Evolutionary conservation across 495 filamentous ascomycete genomes (phyloP).

Genomic region (Trichoderma virens): DNA sequence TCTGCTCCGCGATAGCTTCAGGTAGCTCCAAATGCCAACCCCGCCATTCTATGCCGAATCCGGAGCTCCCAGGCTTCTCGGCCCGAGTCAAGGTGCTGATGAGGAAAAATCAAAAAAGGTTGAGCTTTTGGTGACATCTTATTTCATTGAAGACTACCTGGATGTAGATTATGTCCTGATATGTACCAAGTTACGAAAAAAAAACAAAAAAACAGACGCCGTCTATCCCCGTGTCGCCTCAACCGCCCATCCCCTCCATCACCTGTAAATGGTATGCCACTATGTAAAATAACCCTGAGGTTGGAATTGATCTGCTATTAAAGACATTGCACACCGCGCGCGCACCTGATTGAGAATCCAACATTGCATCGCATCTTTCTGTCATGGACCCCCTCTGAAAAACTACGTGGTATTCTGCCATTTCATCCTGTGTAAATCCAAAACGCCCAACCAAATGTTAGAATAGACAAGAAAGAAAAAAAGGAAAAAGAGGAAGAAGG

Average conservation of each 20-base stretch:
- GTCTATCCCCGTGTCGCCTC: not conserved
- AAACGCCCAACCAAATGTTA: conserved; percentile 1
- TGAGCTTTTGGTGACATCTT: not conserved
- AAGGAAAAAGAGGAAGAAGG: not conserved
- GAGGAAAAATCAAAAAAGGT: too few species aligned
- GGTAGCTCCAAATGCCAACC: not conserved
- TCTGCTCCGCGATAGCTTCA: conserved; percentile 1
- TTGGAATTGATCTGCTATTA: not conserved
- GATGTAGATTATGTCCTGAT: not conserved
- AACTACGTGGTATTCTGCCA: not conserved
- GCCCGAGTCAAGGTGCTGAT: too few species aligned
- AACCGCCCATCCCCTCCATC: not conserved
- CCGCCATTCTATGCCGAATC: not conserved
- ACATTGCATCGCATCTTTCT: not conserved
- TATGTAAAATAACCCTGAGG: conserved; percentile 3
- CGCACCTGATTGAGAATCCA: not conserved
- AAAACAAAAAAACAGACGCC: not conserved
- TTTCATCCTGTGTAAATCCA: not conserved
- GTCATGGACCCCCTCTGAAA: not conserved
- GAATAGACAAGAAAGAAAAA: conserved; percentile 9
- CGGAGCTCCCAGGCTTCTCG: too few species aligned
- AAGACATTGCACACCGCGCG: not conserved
- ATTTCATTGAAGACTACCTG: too few species aligned
- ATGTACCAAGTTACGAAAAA: not conserved
- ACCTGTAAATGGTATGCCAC: conserved; percentile 5